Base-by-base conservation (phyloP, 306 rosid species). In the Vachellia collinsii region DNA sequence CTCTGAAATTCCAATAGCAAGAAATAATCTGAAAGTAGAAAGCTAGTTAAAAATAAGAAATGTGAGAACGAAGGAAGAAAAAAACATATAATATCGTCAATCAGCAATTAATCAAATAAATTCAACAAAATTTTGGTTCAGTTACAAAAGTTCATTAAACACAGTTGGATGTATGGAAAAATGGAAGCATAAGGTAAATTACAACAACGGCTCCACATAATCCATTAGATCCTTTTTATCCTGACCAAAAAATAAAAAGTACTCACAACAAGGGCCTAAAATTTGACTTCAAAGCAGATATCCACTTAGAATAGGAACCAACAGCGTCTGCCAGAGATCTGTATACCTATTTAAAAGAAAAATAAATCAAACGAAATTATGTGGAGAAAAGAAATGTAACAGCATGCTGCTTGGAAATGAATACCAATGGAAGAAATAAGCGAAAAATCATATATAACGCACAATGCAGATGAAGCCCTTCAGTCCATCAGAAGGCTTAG, bases 291-390 rank as follows among this genome's bases (percentile, higher is more conserved):
- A 94, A 90, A 72, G 97, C 81, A 77, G 91, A 91, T 73, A 94
- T 88, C 89, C 89, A 92, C 90, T 90, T 91, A 76, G 94, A 92
- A 87, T 88, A 94, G 81, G 98, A 92, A 72, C 98, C 97, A 86
- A 94, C 83, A 77, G 90, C 94, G 67, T 94, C 98, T 11, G 95
- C 97, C 48, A 94, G 90, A 74, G 97, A 90, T 88, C 97, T 90
- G 88, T 88, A 91, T 69, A 94, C 97, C 98, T 94, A 87, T 61
- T 54, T 29, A 61, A 61, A 61, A 22, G 12, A 3, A 59, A 10
- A 22, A 59, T 6, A 9, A 8, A 58, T 20, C 1, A 22, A 61
- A 58, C 56, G 80, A 85, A 56, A 20, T 56, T 20, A 56, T 42
- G 54, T 36, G 43, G 20, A 3, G 43, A 41, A 56, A 63, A 76